phyloP scores from a whole-genome alignment of 768 basidiomycete species.

The Guyanaporus albipodus region DNA sequence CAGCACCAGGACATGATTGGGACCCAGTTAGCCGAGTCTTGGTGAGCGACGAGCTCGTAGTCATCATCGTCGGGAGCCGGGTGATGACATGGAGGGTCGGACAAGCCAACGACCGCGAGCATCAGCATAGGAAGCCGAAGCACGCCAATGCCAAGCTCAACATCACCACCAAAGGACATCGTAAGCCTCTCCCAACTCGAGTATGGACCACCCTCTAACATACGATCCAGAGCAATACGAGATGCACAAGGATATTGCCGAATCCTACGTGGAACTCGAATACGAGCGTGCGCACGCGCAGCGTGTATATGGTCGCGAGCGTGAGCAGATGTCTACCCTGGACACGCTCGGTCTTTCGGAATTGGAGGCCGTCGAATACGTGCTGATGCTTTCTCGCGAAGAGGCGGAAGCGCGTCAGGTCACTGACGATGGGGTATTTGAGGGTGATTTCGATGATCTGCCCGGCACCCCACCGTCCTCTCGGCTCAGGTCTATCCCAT shows the following conservation, averaged over 20 bases:
- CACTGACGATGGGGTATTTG: constrained; percentile 55
- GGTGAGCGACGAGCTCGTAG: constrained; percentile 48
- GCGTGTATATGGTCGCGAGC: constrained; percentile 43
- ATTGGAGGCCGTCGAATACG: constrained; percentile 71
- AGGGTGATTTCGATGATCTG: constrained; percentile 39
- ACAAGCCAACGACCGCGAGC: constrained; percentile 30
- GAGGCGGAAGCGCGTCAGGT: constrained; percentile 41
- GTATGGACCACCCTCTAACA: not conserved
- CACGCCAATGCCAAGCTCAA: constrained; percentile 26
- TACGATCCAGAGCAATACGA: constrained; percentile 55
- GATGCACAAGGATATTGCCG: constrained; percentile 56
- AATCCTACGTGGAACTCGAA: constrained; percentile 51
- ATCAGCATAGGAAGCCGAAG: constrained; percentile 33
- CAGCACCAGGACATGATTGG: constrained; percentile 31
- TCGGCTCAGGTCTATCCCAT: constrained; percentile 2
- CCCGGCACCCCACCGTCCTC: constrained; percentile 17
- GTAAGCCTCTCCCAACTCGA: constrained; percentile 32
- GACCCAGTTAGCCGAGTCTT: constrained; percentile 55
- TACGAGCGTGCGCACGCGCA: constrained; percentile 42
- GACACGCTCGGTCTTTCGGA: constrained; percentile 69
- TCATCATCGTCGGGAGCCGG: constrained; percentile 57
- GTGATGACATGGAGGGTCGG: constrained; percentile 70
- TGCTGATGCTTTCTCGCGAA: constrained; percentile 81
- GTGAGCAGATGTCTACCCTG: constrained; percentile 55
- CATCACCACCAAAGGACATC: constrained; percentile 40